Base-by-base conservation (phyloP, 2,329 filamentous ascomycete genomes). In the Ciborinia camelliae region DNA sequence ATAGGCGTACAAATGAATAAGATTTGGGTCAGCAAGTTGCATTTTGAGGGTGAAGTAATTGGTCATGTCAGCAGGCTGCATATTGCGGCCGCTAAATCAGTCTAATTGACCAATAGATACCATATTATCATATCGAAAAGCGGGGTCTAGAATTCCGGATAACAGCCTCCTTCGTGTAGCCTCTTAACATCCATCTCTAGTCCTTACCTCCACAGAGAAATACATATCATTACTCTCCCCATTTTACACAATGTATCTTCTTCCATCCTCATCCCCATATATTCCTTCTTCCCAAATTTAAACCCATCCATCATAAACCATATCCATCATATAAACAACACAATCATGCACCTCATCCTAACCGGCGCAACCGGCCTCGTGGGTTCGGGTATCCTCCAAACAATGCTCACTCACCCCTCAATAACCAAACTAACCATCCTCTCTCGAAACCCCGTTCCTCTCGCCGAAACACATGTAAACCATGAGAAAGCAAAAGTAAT, bases 361-460 rank as follows among this genome's bases (percentile, higher is more conserved):
- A 89, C 87, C 0, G 86, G 87, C n/a, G 86, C 86, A 14, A 90
- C 87, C 0, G 87, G 87, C 71, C 80, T 90, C 2, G 82, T 89
- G 43, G 87, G 87, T 73, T 85, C 82, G 0, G 81, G 77, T 47
- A 83, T 84, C 20, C 80, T 90, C 2, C 84, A 88, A 66, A 81
- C 84, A 68, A 86, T 90, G 80, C 79, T 90, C 67, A 80, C 79
- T 67, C 80, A 77, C 4, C 70, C 72, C 23, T 63, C 71, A 45
- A 79, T 91, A 64, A 84, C 82, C 57, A 86, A 85, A 70, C 84
- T 92, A 72, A 87, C 87, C 28, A 85, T 93, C 70, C 81, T 92
- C 57, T 86, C 82, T 67, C 82, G 90, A 18, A 80, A 85, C 14
- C 86, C 87, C 0, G 85, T 92, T 1, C 79, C 81, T 2, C 84